phyloP scores from a whole-genome alignment of 805 yeast genomes.

The Zygosaccharomyces siamensis region DNA sequence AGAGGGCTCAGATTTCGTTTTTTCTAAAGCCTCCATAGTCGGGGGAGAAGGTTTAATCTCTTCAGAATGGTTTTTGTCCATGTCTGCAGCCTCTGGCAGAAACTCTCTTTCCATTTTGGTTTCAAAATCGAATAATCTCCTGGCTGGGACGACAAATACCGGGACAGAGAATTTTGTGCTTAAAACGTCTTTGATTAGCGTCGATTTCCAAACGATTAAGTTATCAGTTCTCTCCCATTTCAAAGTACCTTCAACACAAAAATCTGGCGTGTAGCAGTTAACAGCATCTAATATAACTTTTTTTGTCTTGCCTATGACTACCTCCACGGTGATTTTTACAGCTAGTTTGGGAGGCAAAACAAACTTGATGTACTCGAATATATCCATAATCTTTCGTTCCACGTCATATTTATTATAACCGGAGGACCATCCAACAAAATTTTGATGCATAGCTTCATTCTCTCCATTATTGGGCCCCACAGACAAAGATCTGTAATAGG shows the following conservation, averaged over 20 bases:
- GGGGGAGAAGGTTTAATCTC: neutral
- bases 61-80: neutral
- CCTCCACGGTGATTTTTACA: constrained; percentile 34
- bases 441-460: constrained; percentile 11
- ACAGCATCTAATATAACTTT: constrained; percentile 27
- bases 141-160: constrained; percentile 29
- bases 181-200: constrained; percentile 24
- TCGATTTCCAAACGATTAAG: constrained; percentile 27
- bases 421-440: constrained; percentile 27
- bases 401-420: constrained; percentile 29
- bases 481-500: constrained; percentile 13
- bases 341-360: constrained; percentile 20
- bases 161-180: constrained; percentile 30
- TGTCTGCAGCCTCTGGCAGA: neutral
- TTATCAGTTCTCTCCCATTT: constrained; percentile 24
- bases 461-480: constrained; percentile 8
- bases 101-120: constrained; percentile 15
- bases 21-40: neutral
- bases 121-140: constrained; percentile 29
- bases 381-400: constrained; percentile 20
- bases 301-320: constrained; percentile 29
- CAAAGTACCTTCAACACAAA: constrained; percentile 26
- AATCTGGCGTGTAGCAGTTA: constrained; percentile 33
- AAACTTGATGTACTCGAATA: constrained; percentile 22
- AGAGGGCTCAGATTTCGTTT: neutral